Conservation (phyloP, 805 yeast species). For the Ogataea nakhonphanomensis region DNA sequence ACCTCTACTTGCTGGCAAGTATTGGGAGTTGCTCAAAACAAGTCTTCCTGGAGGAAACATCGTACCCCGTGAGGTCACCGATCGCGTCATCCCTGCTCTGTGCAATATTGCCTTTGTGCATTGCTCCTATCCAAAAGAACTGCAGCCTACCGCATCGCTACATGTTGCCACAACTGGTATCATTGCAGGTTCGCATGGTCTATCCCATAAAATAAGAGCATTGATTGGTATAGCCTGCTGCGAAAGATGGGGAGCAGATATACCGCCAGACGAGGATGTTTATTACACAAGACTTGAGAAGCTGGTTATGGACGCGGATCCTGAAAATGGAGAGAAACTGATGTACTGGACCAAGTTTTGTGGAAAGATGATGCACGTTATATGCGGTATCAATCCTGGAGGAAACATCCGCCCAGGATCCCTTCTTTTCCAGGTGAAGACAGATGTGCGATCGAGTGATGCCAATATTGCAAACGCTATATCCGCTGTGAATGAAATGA, state of each 20-base stretch:
- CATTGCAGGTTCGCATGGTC: conserved; percentile 71
- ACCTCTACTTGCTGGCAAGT: conserved; percentile 57
- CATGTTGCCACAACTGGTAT: conserved; percentile 72
- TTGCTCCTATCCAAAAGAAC: conserved; percentile 71
- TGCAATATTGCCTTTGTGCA: conserved; percentile 75
- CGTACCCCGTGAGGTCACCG: conserved; percentile 55
- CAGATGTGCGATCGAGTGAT: conserved; percentile 9
- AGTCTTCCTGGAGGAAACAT: conserved; percentile 52
- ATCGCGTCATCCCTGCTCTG: conserved; percentile 64
- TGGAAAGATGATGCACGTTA: conserved; percentile 72
- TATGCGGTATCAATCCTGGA: conserved; percentile 80
- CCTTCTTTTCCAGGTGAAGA: conserved; percentile 42
- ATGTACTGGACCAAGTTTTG: conserved; percentile 73
- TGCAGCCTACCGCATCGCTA: conserved; percentile 71
- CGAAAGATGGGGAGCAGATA: conserved; percentile 80
- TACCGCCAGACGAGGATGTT: conserved; percentile 52
- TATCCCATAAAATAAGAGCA: conserved; percentile 69
- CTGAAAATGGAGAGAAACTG: conserved; percentile 40
- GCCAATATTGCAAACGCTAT: conserved; percentile 6
- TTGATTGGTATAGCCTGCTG: conserved; percentile 70
- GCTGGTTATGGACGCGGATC: conserved; percentile 43
- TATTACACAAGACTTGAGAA: conserved; percentile 46
- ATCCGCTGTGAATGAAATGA: conserved; percentile 18
- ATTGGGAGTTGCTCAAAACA: conserved; percentile 48
- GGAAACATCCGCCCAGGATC: conserved; percentile 67